A percentile compares a stretch with the other conserved stretches of the same genome.
Evolutionary conservation across 2,329 filamentous ascomycete genomes (phyloP).

Genomic region (Harringtonia aguacate): DNA sequence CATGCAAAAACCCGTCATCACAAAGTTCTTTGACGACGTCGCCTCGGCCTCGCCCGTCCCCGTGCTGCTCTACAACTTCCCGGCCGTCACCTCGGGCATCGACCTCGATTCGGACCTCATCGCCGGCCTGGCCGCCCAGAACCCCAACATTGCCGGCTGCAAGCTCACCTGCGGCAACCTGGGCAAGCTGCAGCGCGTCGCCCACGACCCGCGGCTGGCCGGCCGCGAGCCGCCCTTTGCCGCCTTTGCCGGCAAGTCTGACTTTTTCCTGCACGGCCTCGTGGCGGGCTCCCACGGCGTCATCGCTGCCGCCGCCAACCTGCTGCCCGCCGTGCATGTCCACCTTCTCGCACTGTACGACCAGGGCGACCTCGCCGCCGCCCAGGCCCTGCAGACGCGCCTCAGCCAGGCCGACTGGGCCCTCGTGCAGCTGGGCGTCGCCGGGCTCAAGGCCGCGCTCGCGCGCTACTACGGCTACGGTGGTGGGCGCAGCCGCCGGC

Average conservation of each 20-base stretch:
- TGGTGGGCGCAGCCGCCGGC: slow-evolving; percentile 1
- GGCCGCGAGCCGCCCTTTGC: slow-evolving; percentile 19
- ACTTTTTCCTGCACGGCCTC: slow-evolving; percentile 30
- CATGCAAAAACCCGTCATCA: slow-evolving; percentile 33
- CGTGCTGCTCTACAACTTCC: slow-evolving; percentile 45
- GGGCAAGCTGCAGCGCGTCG: slow-evolving; percentile 41
- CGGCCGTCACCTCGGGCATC: slow-evolving; percentile 38
- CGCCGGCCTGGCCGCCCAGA: slow-evolving; percentile 30
- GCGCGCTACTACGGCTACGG: slow-evolving; percentile 2
- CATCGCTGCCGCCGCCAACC: slow-evolving; percentile 29
- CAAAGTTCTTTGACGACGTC: too few species aligned
- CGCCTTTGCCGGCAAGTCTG: slow-evolving; percentile 26
- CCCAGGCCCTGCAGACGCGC: background rate
- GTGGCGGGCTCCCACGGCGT: slow-evolving; percentile 28
- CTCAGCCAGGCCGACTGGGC: slow-evolving; percentile 6
- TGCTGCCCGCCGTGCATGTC: slow-evolving; percentile 11
- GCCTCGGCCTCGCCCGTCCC: slow-evolving; percentile 38
- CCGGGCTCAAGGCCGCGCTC: slow-evolving; percentile 4
- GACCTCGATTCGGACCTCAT: slow-evolving; percentile 41
- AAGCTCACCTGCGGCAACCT: slow-evolving; percentile 47
- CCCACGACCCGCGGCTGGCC: background rate
- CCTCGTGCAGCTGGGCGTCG: slow-evolving; percentile 1
- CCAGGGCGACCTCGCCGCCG: background rate
- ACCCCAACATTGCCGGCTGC: slow-evolving; percentile 41
- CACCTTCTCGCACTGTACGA: slow-evolving; percentile 1